These are phyloP conservation scores for Mucor velutinosus DNA, from an alignment of 371 early-diverging fungal genomes.

Conservation along the genomic window DNA sequence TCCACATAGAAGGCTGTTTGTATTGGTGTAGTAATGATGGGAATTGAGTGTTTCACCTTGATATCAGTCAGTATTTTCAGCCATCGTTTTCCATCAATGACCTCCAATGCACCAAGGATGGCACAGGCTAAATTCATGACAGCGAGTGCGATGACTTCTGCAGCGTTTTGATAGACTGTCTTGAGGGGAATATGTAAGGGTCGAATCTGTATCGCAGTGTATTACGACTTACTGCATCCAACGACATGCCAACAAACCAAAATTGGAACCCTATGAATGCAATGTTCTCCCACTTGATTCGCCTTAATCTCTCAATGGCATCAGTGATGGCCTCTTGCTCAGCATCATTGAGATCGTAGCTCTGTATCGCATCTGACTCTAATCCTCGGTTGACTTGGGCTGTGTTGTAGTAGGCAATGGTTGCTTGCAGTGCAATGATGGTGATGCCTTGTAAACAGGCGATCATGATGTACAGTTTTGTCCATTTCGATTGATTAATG, in stretches of 20 bases:
- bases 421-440: slow-evolving; percentile 36
- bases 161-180: slow-evolving; percentile 47
- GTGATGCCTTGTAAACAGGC: slow-evolving; percentile 46
- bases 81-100: slow-evolving; percentile 43
- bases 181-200: too few species aligned
- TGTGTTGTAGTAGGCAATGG: slow-evolving; percentile 42
- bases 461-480: slow-evolving; percentile 33
- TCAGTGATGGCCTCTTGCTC: neutral
- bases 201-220: too few species aligned
- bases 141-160: slow-evolving; percentile 43
- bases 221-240: slow-evolving; percentile 46
- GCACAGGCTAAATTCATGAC: slow-evolving; percentile 41
- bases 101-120: slow-evolving; percentile 41
- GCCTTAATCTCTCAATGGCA: slow-evolving; percentile 35
- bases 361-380: neutral
- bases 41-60: slow-evolving; percentile 9
- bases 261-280: slow-evolving; percentile 47
- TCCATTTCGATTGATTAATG: slow-evolving; percentile 43
- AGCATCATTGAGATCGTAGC: slow-evolving; percentile 6
- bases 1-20: slow-evolving; percentile 40
- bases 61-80: slow-evolving; percentile 16
- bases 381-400: slow-evolving; percentile 23
- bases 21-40: slow-evolving; percentile 20
- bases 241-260: slow-evolving; percentile 51
- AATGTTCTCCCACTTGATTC: slow-evolving; percentile 53